These are phyloP conservation scores for Biscogniauxia sp. DNA, from an alignment of 2,329 filamentous ascomycete genomes.

Conservation along the genomic window DNA sequence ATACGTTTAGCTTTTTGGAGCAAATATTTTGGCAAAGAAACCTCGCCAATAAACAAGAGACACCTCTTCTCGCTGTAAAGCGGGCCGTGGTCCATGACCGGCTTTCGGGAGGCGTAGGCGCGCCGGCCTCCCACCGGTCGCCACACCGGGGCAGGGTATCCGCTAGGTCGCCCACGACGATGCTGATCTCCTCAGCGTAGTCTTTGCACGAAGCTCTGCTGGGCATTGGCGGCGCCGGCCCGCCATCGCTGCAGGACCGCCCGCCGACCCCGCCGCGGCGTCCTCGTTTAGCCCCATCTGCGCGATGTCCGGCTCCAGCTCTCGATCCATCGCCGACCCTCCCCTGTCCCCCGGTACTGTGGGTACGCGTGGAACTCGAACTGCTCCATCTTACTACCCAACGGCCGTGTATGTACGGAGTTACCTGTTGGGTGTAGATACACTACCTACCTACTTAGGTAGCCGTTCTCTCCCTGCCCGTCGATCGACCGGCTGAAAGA, in stretches of 20 bases:
- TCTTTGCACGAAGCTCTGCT: constrained; percentile 33
- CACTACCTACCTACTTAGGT: too few species aligned
- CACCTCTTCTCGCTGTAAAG: constrained; percentile 36
- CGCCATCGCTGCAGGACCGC: constrained; percentile 38
- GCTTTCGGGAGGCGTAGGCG: constrained; percentile 40
- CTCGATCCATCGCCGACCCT: constrained; percentile 16
- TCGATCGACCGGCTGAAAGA: too few species aligned
- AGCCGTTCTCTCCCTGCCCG: too few species aligned
- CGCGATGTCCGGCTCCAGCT: constrained; percentile 34
- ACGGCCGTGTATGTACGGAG: too few species aligned
- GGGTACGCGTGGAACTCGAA: constrained; percentile 1
- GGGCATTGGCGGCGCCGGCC: constrained; percentile 28
- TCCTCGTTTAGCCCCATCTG: constrained; percentile 37
- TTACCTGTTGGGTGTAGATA: too few species aligned
- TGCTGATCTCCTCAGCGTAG: constrained; percentile 39
- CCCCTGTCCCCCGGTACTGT: background rate
- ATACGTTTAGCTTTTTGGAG: too few species aligned
- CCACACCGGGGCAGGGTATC: constrained; percentile 32
- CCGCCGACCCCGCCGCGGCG: constrained; percentile 25
- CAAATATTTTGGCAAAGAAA: too few species aligned
- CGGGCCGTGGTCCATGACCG: constrained; percentile 40
- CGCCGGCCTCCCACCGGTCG: constrained; percentile 33
- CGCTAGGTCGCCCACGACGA: constrained; percentile 35
- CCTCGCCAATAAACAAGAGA: constrained; percentile 36
- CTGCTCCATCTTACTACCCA: background rate